Evolutionary conservation across 73 alveolate genomes (phyloP).

Genomic region (Tetrahymena malaccensis): DNA sequence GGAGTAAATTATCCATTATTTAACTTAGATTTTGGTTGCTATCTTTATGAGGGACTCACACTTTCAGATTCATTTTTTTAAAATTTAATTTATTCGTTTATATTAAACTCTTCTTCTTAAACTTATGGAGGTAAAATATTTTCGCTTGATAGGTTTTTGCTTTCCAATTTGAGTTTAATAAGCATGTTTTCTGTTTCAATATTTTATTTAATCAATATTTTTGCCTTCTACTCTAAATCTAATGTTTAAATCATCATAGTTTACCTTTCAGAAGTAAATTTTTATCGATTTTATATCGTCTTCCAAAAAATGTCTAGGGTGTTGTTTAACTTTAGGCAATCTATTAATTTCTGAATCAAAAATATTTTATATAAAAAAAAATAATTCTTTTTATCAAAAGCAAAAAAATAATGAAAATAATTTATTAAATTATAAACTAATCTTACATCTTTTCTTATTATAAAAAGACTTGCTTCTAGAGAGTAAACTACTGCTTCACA

Average conservation of each 20-base stretch:
- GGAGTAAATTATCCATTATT: background rate
- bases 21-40: too few species aligned
- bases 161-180: background rate
- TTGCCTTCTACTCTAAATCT: background rate
- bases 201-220: background rate
- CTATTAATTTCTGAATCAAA: background rate
- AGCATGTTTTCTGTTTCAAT: background rate
- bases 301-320: background rate
- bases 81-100: too few species aligned
- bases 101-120: background rate
- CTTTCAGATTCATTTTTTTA: background rate
- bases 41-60: background rate
- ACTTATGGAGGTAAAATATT: background rate
- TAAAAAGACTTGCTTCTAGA: background rate
- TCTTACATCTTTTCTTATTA: background rate
- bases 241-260: background rate
- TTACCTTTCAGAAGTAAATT: background rate
- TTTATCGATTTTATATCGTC: background rate
- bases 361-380: too few species aligned
- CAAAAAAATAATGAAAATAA: background rate
- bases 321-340: background rate
- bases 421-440: background rate
- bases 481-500: background rate
- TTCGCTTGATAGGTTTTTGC: background rate
- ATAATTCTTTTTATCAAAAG: too few species aligned